Evolutionary conservation across 1,284 basidiomycete species (phyloP).

Genomic region (Vanrija pseudolonga): DNA sequence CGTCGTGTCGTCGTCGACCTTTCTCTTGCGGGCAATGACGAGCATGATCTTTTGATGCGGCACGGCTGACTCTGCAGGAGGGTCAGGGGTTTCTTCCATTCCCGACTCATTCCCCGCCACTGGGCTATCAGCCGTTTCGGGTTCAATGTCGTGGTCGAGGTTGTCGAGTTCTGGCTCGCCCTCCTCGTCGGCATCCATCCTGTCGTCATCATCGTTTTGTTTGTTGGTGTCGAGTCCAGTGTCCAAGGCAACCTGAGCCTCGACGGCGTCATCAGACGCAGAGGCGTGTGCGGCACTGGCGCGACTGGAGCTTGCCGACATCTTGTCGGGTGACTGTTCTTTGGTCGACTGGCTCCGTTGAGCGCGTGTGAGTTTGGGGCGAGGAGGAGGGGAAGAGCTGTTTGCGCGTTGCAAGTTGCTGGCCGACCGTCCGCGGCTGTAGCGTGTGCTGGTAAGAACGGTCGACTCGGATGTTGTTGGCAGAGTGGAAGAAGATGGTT

Average conservation of each 20-base stretch:
- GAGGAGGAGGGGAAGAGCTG: too few relatives aligned
- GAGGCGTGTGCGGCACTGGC: background rate
- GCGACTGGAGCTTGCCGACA: conserved; percentile 6
- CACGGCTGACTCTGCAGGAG: too few relatives aligned
- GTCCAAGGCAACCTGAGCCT: background rate
- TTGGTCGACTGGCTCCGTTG: conserved; percentile 12
- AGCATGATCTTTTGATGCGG: conserved; percentile 8
- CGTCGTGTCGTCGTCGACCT: conserved; percentile 10
- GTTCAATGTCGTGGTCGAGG: background rate
- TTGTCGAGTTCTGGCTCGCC: background rate
- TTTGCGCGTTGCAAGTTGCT: background rate
- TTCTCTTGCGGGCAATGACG: conserved; percentile 9
- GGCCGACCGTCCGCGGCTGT: conserved; percentile 7
- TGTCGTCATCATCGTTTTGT: background rate
- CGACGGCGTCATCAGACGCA: background rate
- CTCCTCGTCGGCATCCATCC: background rate
- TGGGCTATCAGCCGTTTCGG: too few relatives aligned
- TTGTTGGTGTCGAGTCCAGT: background rate
- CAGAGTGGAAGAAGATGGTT: background rate
- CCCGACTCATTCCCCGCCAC: too few relatives aligned
- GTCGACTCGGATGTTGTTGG: background rate
- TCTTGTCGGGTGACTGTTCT: conserved; percentile 15
- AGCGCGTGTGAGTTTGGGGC: conserved; percentile 5
- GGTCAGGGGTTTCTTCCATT: too few relatives aligned
- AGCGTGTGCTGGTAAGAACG: conserved; percentile 1